Percentiles rank a stretch among this genome's conserved stretches.
Conservation (phyloP, 1,284 basidiomycete genomes). For the Trametes hirsuta region DNA sequence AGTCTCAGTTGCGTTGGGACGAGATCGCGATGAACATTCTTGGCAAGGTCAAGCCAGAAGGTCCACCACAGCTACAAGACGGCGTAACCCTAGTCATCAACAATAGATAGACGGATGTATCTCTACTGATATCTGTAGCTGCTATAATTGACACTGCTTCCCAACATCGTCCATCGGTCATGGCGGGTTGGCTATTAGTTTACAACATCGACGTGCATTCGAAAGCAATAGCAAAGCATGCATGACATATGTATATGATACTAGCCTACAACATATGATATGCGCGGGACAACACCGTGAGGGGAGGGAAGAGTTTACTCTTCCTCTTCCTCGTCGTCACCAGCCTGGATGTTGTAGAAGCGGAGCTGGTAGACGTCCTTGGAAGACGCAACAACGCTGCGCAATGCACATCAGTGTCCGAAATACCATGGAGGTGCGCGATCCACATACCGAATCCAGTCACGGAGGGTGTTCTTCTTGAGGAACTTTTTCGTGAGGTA, state of each 20-base stretch:
- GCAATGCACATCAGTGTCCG: neutral
- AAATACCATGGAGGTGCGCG: neutral
- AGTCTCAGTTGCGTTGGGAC: conserved; percentile 70
- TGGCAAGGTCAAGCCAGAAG: conserved; percentile 50
- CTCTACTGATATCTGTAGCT: conserved; percentile 12
- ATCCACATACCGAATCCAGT: conserved; percentile 76
- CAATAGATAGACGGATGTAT: conserved; percentile 16
- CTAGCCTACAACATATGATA: conserved; percentile 27
- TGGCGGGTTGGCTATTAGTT: neutral
- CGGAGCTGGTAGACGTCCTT: conserved; percentile 91
- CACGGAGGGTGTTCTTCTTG: conserved; percentile 86
- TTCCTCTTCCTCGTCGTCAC: conserved; percentile 22
- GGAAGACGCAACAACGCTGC: conserved; percentile 82
- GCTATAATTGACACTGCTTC: neutral
- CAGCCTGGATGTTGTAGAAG: conserved; percentile 89
- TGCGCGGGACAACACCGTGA: conserved; percentile 5
- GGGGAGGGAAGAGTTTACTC: conserved; percentile 9
- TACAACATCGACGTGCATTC: conserved; percentile 8
- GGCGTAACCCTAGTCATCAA: conserved; percentile 35
- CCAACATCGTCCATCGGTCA: neutral
- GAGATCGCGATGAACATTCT: conserved; percentile 67
- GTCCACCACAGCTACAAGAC: conserved; percentile 29
- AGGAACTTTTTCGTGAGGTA: conserved; percentile 97
- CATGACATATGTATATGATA: conserved; percentile 21
- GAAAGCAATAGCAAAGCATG: conserved; percentile 24